Base-by-base conservation (phyloP, 192 early-diverging fungal genomes). In the Thamnidium elegans region DNA sequence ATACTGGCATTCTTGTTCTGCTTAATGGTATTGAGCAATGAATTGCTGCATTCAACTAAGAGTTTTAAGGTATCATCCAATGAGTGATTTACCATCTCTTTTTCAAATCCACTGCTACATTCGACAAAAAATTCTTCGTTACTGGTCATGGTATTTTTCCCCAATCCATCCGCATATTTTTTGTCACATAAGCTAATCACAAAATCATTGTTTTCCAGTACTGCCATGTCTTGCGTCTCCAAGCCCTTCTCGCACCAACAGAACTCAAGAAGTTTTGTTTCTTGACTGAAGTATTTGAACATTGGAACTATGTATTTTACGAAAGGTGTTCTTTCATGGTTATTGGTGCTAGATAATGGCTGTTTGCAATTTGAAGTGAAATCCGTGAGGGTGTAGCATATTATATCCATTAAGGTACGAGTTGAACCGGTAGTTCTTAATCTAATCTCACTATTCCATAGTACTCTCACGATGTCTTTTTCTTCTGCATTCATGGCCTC, bases 191-290 rank as follows among this genome's bases (percentile, higher is more conserved):
- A 36, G 17, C 54, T 55, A 36, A 36, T 36, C 4, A 39, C 54
- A 55, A 39, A 55, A 36, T 55, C 17, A 36, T 55, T 39, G 0
- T 20, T 55, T 55, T 55, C 32, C 15, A 55, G 32, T n/a, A 36
- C 54, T 39, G 31, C 55, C 31, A 56, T 39, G 15, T 19, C 55
- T 19, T 56, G 17, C 9, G 55, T 56, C 32, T 56, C 55, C 17
- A 56, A 39, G 32, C 55, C 36, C 36, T 56, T 56, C 5, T 56
- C 55, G 17, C 55, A 56, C 55, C 32, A 56, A 5, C 17, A 42
- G 55, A 56, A 56, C 32, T 56, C 55, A 39, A 56, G n/a, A 21
- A 56, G 32, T 17, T 56, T 15, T 56, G 55, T 56, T 56, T 56
- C 55, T 39, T 56, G 55, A 8, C 55, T 56, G 36, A 56, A 56